Evolutionary conservation across 257 asterid genomes (phyloP), one percentile per base, ranked within the genome.

Genomic region (Solanum tarapatanum): DNA sequence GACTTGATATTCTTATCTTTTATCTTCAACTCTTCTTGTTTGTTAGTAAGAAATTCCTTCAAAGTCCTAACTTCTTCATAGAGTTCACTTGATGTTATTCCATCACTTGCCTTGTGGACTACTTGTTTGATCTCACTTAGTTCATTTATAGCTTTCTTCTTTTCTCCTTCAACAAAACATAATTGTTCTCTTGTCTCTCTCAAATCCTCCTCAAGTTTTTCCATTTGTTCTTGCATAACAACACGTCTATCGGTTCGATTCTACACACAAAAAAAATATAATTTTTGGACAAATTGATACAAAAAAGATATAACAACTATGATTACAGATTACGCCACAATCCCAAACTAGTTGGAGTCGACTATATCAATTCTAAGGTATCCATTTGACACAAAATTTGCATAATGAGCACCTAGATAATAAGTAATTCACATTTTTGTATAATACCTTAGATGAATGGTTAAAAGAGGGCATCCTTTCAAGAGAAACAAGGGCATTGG

Each of bases 201-300:
- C 58, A 91, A 74, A 86, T 94, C 98, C 89, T 90, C 92, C 89
- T 93, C 95, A 66, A 90, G 77, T 89, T 90, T 93, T 69, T 87
- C 91, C 90, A 88, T 91, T 58, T 91, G 93, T 24, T 88, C 92
- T 88, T 92, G 96, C 94, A 92, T 84, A 32, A 90, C 60, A 86
- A 72, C 26, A 21, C 60, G 48, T 84, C 89, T 90, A 26, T 91
- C 55, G 37, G 33, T 89, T 60, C 51, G 88, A 86, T 86, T 91
- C 97, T 92, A 84, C 51, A 77, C 7, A 72, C 45, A 9, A 39
- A 6, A 74, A 66, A 23, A 36, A 36, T 36, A 1, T 21, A 5
- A 21, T 36, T 28, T 69, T 74, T 36, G 32, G 32, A 75, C 19
- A 51, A 51, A 51, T 51, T 19, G 66, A 58, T 23, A 58, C 66